A percentile compares a stretch with the other conserved stretches of the same genome.
Conservation (phyloP, 2,329 filamentous ascomycete genomes). For the Esteya vermicola region DNA sequence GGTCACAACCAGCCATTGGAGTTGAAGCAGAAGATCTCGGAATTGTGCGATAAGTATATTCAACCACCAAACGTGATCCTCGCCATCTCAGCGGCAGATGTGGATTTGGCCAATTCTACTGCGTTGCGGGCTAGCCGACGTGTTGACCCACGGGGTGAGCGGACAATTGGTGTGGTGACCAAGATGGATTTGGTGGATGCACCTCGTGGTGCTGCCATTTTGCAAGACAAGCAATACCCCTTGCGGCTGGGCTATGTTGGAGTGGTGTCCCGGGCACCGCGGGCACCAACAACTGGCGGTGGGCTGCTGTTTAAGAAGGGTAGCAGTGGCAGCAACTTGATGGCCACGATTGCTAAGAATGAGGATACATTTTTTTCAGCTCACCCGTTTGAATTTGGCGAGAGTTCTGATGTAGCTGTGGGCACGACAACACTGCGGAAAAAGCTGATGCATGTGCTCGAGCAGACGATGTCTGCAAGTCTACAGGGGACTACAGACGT, state of each 20-base stretch:
- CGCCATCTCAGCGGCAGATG: constrained; percentile 93
- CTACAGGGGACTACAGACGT: constrained; percentile 81
- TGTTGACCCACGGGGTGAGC: constrained; percentile 85
- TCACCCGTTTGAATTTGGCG: constrained; percentile 68
- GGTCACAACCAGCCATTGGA: constrained; percentile 81
- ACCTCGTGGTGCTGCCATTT: constrained; percentile 58
- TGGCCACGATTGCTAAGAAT: constrained; percentile 70
- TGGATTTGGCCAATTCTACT: constrained; percentile 92
- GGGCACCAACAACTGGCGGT: constrained; percentile 27
- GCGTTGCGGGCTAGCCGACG: constrained; percentile 78
- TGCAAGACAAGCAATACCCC: constrained; percentile 85
- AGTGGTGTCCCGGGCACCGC: constrained; percentile 74
- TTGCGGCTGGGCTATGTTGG: constrained; percentile 92
- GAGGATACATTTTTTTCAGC: constrained; percentile 77
- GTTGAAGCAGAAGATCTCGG: constrained; percentile 88
- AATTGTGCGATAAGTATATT: constrained; percentile 97
- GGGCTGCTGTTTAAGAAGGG: constrained; percentile 81
- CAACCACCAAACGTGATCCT: constrained; percentile 91
- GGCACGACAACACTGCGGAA: constrained; percentile 80
- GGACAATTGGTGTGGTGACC: constrained; percentile 96
- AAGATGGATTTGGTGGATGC: constrained; percentile 98
- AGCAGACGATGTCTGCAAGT: constrained; percentile 92
- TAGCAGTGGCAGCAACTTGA: constrained; percentile 46
- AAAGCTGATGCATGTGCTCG: constrained; percentile 92
- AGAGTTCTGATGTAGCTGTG: constrained; percentile 56